A percentile compares a stretch with the other conserved stretches of the same genome.
phyloP scores from a whole-genome alignment of 495 filamentous ascomycete species.

The Penicillium cosmopolitanum region DNA sequence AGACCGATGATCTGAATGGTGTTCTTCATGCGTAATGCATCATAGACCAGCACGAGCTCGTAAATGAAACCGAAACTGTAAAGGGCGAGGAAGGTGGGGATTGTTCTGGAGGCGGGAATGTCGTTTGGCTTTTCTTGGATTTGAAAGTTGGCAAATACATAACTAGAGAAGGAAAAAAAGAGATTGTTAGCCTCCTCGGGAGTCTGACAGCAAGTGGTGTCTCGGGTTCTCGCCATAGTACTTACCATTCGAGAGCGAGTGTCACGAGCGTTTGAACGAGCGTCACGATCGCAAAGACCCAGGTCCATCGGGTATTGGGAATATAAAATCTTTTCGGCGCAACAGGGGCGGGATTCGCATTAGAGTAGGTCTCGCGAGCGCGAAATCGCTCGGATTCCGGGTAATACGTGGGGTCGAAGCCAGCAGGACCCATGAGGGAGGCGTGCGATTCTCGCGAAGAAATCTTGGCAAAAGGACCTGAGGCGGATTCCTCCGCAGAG shows the following conservation, averaged over 20 bases:
- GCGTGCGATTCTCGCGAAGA: conserved; percentile 61
- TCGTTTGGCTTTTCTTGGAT: conserved; percentile 63
- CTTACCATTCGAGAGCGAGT: conserved; percentile 85
- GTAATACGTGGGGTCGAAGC: conserved; percentile 55
- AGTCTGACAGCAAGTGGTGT: background rate
- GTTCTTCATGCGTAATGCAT: conserved; percentile 92
- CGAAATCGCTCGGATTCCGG: conserved; percentile 54
- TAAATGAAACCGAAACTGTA: conserved; percentile 98
- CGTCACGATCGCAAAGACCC: conserved; percentile 77
- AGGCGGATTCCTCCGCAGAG: conserved; percentile 38
- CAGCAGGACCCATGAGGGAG: conserved; percentile 68
- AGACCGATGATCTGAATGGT: conserved; percentile 98
- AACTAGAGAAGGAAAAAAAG: conserved; percentile 27
- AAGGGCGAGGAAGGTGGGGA: conserved; percentile 89
- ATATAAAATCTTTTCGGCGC: conserved; percentile 59
- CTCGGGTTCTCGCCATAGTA: conserved; percentile 14
- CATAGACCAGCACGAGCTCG: conserved; percentile 84
- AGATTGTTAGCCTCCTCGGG: background rate
- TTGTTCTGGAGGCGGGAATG: conserved; percentile 61
- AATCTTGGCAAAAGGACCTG: conserved; percentile 60
- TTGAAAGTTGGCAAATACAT: conserved; percentile 59
- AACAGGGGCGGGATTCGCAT: conserved; percentile 37
- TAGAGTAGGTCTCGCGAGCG: conserved; percentile 58
- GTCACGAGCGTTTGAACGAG: conserved; percentile 76
- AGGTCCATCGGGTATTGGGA: conserved; percentile 84